A percentile compares a stretch with the other conserved stretches of the same genome.
These are phyloP conservation scores for Erodium moschatum DNA, from an alignment of 441 rosid genomes.

Conservation along the genomic window DNA sequence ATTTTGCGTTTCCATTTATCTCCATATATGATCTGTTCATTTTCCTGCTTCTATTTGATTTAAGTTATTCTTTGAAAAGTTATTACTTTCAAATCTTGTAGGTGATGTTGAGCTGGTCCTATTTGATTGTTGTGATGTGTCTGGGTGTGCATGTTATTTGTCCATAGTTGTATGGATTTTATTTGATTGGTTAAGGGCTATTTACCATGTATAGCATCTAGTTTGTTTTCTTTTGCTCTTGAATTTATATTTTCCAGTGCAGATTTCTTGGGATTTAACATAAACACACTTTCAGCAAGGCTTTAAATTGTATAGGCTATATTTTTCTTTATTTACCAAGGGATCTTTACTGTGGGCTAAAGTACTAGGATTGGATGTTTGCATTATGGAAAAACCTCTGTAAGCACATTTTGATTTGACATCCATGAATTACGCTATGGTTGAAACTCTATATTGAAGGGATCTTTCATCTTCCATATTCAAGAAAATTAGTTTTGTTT, in stretches of 20 bases:
- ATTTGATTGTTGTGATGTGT: background rate
- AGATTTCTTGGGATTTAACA: background rate
- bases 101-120: background rate
- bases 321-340: background rate
- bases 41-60: background rate
- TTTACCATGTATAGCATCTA: background rate
- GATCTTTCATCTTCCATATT: background rate
- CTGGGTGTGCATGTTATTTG: conserved; percentile 4
- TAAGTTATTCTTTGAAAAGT: background rate
- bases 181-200: background rate
- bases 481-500: background rate
- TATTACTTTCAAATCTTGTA: background rate
- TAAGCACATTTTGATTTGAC: background rate
- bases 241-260: background rate
- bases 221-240: background rate
- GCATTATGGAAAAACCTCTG: background rate
- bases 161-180: background rate
- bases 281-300: too few species aligned
- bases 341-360: background rate
- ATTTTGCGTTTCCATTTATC: background rate
- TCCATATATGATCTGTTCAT: background rate
- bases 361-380: conserved; percentile 6
- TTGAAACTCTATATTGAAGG: background rate
- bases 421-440: background rate
- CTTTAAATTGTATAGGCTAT: too few species aligned